A percentile compares a stretch with the other conserved stretches of the same genome.
These are phyloP conservation scores for Phytophthora hybrid DNA, from an alignment of 352 stramenopile genomes.

Conservation along the genomic window DNA sequence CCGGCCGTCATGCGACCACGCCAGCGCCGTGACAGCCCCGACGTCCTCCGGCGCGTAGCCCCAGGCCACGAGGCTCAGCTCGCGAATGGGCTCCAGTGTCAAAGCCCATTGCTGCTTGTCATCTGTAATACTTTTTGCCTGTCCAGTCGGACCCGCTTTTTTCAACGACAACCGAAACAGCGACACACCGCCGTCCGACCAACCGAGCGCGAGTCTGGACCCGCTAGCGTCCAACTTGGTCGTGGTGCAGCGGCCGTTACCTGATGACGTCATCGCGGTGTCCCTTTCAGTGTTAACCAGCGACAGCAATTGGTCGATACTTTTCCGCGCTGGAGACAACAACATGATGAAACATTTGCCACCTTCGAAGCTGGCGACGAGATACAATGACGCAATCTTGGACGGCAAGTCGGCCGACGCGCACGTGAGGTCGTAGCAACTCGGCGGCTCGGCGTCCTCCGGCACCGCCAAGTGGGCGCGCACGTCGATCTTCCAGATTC, in stretches of 20 bases:
- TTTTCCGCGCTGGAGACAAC: conserved; percentile 59
- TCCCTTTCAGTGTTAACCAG: conserved; percentile 74
- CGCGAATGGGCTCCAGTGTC: conserved; percentile 63
- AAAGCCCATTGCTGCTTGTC: conserved; percentile 24
- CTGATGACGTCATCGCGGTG: conserved; percentile 15
- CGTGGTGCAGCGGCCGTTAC: conserved; percentile 58
- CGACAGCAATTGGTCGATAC: conserved; percentile 78
- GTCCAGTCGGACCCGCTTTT: conserved; percentile 11
- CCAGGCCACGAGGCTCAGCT: conserved; percentile 71
- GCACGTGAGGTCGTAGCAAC: conserved; percentile 66
- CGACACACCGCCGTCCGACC: conserved; percentile 76
- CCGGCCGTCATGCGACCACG: conserved; percentile 71
- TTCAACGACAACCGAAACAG: conserved; percentile 65
- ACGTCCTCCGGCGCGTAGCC: conserved; percentile 67
- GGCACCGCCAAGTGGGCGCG: conserved; percentile 54
- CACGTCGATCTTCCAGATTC: conserved; percentile 87
- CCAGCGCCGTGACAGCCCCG: conserved; percentile 65
- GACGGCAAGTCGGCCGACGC: conserved; percentile 48
- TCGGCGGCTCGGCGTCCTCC: conserved; percentile 31
- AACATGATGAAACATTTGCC: conserved; percentile 87
- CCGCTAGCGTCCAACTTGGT: conserved; percentile 57
- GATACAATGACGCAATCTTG: conserved; percentile 47
- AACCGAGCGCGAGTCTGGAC: conserved; percentile 68
- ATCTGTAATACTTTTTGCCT: background rate
- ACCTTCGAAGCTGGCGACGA: conserved; percentile 80